Evolutionary conservation across 768 basidiomycete genomes (phyloP).

Genomic region (Russula abietina): DNA sequence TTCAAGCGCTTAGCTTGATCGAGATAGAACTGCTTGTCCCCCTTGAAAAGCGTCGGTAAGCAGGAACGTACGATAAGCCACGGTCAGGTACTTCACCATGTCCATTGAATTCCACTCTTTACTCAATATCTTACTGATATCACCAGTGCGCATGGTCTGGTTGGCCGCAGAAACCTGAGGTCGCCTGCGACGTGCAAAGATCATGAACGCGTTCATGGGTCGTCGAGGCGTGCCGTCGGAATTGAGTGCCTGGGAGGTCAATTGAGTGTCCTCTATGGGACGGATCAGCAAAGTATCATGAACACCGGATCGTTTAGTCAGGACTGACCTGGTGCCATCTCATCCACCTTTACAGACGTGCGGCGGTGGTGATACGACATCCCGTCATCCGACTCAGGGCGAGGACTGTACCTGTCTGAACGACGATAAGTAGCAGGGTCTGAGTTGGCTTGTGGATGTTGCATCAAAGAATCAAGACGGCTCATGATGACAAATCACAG

Average conservation of each 20-base stretch:
- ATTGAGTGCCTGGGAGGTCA: constrained; percentile 77
- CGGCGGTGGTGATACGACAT: constrained; percentile 9
- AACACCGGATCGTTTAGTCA: not conserved
- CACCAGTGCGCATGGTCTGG: constrained; percentile 84
- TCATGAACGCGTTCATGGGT: constrained; percentile 94
- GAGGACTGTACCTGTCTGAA: constrained; percentile 21
- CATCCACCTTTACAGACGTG: constrained; percentile 16
- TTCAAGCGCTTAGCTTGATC: constrained; percentile 82
- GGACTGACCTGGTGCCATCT: constrained; percentile 15
- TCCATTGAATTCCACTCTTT: constrained; percentile 83
- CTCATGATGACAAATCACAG: constrained; percentile 16
- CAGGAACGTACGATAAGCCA: constrained; percentile 5
- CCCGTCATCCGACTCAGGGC: too few species aligned
- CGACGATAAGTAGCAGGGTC: constrained; percentile 18
- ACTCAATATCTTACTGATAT: constrained; percentile 82
- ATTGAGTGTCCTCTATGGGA: constrained; percentile 25
- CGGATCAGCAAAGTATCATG: constrained; percentile 2
- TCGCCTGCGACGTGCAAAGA: constrained; percentile 74
- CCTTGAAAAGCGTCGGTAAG: constrained; percentile 35
- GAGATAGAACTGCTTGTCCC: constrained; percentile 82
- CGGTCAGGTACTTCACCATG: constrained; percentile 42
- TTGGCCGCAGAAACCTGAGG: constrained; percentile 85
- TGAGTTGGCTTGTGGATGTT: constrained; percentile 16
- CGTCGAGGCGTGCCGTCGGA: constrained; percentile 84
- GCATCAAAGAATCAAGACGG: constrained; percentile 21